Percentiles rank a stretch among this genome's conserved stretches.
Conservation (phyloP, 1,139 yeast species). For the Geotrichum restrictum region DNA sequence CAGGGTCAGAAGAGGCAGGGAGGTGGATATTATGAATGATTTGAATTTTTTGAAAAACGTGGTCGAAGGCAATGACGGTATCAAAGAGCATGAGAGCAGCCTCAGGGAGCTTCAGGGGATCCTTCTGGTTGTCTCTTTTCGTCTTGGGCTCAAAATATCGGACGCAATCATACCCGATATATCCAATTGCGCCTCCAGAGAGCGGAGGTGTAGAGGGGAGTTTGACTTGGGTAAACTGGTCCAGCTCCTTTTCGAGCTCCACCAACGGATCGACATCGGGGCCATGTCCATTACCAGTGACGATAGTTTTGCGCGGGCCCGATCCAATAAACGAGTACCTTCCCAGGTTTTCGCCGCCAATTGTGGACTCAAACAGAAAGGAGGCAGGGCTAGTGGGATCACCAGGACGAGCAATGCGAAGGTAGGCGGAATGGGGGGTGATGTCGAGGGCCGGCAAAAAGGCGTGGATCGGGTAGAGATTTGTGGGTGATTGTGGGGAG, state of each 20-base stretch:
- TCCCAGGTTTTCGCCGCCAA: slow-evolving; percentile 83
- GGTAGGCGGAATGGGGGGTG: slow-evolving; percentile 86
- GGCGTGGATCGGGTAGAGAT: slow-evolving; percentile 76
- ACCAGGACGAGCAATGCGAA: slow-evolving; percentile 74
- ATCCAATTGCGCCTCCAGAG: slow-evolving; percentile 96
- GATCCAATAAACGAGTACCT: slow-evolving; percentile 89
- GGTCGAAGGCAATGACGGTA: slow-evolving; percentile 84
- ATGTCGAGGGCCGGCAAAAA: slow-evolving; percentile 70
- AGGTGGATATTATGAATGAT: slow-evolving; percentile 73
- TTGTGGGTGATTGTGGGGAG: slow-evolving; percentile 30
- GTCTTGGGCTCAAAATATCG: slow-evolving; percentile 94
- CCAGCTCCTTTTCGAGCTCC: slow-evolving; percentile 71
- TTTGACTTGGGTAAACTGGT: slow-evolving; percentile 59
- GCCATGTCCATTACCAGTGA: slow-evolving; percentile 64
- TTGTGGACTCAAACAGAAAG: slow-evolving; percentile 82
- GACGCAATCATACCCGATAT: slow-evolving; percentile 91
- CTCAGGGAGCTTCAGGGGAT: slow-evolving; percentile 80
- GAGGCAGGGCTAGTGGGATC: slow-evolving; percentile 47
- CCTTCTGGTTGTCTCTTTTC: slow-evolving; percentile 59
- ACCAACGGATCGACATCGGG: slow-evolving; percentile 71
- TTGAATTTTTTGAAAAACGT: slow-evolving; percentile 89
- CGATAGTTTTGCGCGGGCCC: slow-evolving; percentile 72
- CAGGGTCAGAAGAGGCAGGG: slow-evolving; percentile 30
- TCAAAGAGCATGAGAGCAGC: slow-evolving; percentile 89
- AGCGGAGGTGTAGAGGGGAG: slow-evolving; percentile 56